phyloP scores from a whole-genome alignment of 306 rosid species.

The Carpinus viminea region DNA sequence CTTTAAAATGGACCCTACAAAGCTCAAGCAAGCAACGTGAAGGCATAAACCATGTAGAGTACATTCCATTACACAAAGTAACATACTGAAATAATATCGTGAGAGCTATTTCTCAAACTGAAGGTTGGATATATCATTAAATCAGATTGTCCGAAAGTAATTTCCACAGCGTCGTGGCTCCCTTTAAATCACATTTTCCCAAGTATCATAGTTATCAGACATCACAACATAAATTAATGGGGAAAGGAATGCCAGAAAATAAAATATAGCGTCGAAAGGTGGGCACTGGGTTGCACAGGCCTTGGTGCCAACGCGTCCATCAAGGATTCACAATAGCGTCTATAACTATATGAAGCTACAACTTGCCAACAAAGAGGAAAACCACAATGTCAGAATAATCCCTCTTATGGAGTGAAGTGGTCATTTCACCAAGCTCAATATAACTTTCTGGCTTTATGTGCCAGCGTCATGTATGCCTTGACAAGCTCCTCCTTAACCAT shows the following conservation, averaged over 20 bases:
- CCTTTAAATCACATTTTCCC: neutral
- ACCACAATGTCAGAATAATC: neutral
- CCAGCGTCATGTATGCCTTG: slow-evolving; percentile 51
- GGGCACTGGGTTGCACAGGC: neutral
- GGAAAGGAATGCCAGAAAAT: neutral
- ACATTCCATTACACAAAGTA: neutral
- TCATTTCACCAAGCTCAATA: slow-evolving; percentile 15
- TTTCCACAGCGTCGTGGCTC: neutral
- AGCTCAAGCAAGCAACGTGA: neutral
- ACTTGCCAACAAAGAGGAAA: neutral
- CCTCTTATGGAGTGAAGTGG: slow-evolving; percentile 5
- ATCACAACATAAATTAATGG: neutral
- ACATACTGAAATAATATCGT: neutral
- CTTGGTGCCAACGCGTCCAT: neutral
- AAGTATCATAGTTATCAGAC: neutral
- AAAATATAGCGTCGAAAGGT: neutral
- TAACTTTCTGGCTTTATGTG: slow-evolving; percentile 30
- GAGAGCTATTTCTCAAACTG: neutral
- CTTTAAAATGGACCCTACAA: neutral
- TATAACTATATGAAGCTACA: neutral
- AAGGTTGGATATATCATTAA: neutral
- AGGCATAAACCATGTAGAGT: neutral
- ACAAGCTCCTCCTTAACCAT: slow-evolving; percentile 84
- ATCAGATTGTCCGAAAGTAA: neutral
- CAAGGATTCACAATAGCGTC: neutral